phyloP scores from a whole-genome alignment of 2,329 filamentous ascomycete species.

The Aureobasidium sp. region DNA sequence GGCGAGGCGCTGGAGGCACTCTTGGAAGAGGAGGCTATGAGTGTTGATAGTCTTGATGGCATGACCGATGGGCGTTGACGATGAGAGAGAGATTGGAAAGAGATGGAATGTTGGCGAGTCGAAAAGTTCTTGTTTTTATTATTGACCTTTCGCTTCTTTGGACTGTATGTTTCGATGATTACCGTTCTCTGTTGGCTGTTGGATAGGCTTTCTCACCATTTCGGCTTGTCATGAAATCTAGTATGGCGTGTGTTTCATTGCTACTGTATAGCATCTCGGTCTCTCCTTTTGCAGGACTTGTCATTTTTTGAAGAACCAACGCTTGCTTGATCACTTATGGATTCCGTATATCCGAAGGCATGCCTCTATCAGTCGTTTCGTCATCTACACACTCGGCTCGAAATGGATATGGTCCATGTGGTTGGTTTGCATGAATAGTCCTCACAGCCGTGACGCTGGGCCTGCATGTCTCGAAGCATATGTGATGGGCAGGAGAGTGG shows the following conservation, averaged over 20 bases:
- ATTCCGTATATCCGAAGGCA: too few species aligned
- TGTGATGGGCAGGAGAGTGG: not conserved
- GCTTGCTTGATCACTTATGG: not conserved
- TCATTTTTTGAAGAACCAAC: not conserved
- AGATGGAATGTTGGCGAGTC: not conserved
- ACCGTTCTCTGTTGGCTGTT: not conserved
- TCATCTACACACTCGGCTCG: too few species aligned
- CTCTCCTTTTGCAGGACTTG: not conserved
- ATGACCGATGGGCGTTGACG: not conserved
- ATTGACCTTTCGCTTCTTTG: not conserved
- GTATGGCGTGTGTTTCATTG: not conserved
- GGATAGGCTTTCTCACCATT: not conserved
- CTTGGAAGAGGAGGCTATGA: conserved; percentile 23
- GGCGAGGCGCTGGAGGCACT: conserved; percentile 65
- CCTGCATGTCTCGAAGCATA: too few species aligned
- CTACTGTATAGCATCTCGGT: not conserved
- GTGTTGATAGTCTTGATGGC: not conserved
- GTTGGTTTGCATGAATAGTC: not conserved
- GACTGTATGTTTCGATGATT: not conserved
- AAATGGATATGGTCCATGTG: too few species aligned
- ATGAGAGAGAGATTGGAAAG: not conserved
- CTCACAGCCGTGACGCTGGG: too few species aligned
- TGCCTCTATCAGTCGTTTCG: too few species aligned
- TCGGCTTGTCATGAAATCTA: not conserved
- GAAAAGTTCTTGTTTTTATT: conserved; percentile 1